Evolutionary conservation across 441 rosid genomes (phyloP).

Genomic region (Croton laevigatus): DNA sequence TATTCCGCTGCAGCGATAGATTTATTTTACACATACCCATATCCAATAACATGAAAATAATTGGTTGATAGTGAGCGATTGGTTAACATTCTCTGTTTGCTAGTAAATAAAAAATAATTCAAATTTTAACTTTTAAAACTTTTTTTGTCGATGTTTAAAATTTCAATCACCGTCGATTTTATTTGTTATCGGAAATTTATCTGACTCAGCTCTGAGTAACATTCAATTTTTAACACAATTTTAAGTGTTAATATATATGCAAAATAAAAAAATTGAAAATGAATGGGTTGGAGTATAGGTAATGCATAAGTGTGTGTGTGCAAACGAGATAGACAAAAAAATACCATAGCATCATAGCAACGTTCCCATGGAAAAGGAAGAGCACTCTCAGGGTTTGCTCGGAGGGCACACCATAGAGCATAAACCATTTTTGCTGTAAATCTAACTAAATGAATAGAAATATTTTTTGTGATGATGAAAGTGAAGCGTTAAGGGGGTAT

Average conservation of each 20-base stretch:
- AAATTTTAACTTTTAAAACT: too few relatives aligned
- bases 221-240: too few relatives aligned
- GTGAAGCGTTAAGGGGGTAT: background rate
- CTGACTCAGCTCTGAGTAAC: too few relatives aligned
- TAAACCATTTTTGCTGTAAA: conserved; percentile 5
- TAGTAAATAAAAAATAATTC: too few relatives aligned
- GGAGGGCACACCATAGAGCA: conserved; percentile 9
- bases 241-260: too few relatives aligned
- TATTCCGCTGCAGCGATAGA: background rate
- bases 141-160: too few relatives aligned
- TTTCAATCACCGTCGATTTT: too few relatives aligned
- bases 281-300: background rate
- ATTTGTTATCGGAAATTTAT: too few relatives aligned
- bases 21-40: too few relatives aligned
- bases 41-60: background rate
- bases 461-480: background rate
- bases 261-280: too few relatives aligned
- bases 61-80: background rate
- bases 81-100: too few relatives aligned
- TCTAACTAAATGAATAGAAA: too few relatives aligned
- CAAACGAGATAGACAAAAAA: background rate
- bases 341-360: conserved; percentile 19
- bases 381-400: conserved; percentile 3
- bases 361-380: conserved; percentile 30
- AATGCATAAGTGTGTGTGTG: background rate